phyloP scores from a whole-genome alignment of 768 basidiomycete species.

The Suillus sp. region DNA sequence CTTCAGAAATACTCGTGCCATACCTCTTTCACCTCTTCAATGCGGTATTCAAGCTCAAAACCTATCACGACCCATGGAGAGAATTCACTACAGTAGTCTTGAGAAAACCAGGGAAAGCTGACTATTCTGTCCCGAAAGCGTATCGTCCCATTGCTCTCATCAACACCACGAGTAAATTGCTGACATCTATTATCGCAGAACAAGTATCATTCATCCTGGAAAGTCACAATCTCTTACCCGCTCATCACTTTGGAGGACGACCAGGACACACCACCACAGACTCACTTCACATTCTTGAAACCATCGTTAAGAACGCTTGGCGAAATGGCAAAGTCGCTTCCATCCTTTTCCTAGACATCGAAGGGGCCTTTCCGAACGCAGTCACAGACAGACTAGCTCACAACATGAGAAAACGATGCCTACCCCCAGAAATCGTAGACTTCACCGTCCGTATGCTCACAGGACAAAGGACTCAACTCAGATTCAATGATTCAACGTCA shows the following conservation, averaged over 20 bases:
- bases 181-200: conserved; percentile 28
- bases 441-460: conserved; percentile 35
- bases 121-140: conserved; percentile 37
- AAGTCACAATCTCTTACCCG: conserved; percentile 34
- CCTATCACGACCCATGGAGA: not conserved
- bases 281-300: conserved; percentile 33
- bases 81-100: not conserved
- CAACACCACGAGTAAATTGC: conserved; percentile 34
- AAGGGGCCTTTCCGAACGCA: conserved; percentile 41
- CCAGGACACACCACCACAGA: conserved; percentile 29
- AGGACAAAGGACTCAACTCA: conserved; percentile 7
- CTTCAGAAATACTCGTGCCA: not conserved
- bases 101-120: conserved; percentile 37
- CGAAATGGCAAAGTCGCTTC: conserved; percentile 34
- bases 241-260: conserved; percentile 32
- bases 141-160: conserved; percentile 42
- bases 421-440: conserved; percentile 17
- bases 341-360: conserved; percentile 27
- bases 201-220: conserved; percentile 34
- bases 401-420: conserved; percentile 32
- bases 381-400: conserved; percentile 25
- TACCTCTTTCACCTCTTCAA: not conserved
- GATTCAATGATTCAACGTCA: conserved; percentile 22
- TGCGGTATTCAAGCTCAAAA: not conserved
- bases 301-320: conserved; percentile 42